phyloP scores from a whole-genome alignment of 345 rosid species.

The Geranium brycei region DNA sequence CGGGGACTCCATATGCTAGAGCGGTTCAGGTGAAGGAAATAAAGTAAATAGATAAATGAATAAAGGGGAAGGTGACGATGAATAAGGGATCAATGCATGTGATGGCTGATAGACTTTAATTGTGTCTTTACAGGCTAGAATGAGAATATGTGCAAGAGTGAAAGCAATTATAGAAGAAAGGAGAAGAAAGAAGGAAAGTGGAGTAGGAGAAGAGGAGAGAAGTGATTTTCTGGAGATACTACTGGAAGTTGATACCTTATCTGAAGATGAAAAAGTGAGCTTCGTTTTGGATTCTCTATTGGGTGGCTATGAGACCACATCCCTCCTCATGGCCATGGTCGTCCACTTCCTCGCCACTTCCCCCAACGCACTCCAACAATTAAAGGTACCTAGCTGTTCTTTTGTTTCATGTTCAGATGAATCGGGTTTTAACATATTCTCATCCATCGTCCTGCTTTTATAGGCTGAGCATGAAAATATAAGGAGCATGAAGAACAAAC shows the following conservation, averaged over 20 bases:
- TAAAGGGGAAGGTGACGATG: too few relatives aligned
- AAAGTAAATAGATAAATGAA: too few relatives aligned
- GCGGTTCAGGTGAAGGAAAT: conserved; percentile 52
- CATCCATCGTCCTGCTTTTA: neutral
- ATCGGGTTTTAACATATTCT: too few relatives aligned
- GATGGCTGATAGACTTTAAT: conserved; percentile 4
- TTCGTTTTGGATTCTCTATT: conserved; percentile 41
- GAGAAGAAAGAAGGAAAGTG: conserved; percentile 4
- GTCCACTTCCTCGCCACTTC: conserved; percentile 32
- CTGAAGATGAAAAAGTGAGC: conserved; percentile 49
- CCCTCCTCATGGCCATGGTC: conserved; percentile 31
- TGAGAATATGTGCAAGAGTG: conserved; percentile 35
- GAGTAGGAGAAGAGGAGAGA: conserved; percentile 1
- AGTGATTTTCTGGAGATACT: conserved; percentile 35
- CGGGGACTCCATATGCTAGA: conserved; percentile 52
- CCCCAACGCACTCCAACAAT: conserved; percentile 23
- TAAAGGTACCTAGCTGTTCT: conserved; percentile 24
- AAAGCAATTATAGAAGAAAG: conserved; percentile 39
- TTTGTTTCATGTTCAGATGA: neutral
- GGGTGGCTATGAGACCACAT: conserved; percentile 56
- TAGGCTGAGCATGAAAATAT: conserved; percentile 32
- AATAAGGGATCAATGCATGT: conserved; percentile 17
- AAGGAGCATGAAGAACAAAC: conserved; percentile 24
- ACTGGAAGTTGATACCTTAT: conserved; percentile 31
- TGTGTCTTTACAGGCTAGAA: conserved; percentile 43